Evolutionary conservation across 352 stramenopile genomes (phyloP).

Genomic region (Phytophthora aleatoria): DNA sequence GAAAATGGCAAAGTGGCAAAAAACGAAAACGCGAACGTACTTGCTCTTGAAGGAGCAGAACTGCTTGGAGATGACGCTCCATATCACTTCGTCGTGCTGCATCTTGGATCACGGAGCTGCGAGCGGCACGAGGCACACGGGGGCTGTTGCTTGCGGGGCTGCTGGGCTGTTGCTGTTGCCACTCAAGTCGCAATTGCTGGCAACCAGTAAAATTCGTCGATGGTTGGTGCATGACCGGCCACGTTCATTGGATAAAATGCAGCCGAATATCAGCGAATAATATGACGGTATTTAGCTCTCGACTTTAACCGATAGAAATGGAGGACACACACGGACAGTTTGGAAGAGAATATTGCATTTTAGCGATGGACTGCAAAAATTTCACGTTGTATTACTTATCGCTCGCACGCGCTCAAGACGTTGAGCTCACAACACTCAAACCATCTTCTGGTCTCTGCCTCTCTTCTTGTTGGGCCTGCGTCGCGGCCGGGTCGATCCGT

Average conservation of each 20-base stretch:
- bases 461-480: conserved; percentile 14
- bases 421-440: conserved; percentile 23
- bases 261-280: conserved; percentile 15
- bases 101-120: conserved; percentile 46
- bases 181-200: conserved; percentile 32
- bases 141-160: neutral
- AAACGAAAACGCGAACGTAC: conserved; percentile 36
- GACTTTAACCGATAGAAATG: neutral
- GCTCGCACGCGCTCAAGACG: conserved; percentile 2
- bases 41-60: conserved; percentile 99
- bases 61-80: conserved; percentile 98
- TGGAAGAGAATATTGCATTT: too few species aligned
- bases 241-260: conserved; percentile 18
- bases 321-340: neutral
- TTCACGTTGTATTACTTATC: conserved; percentile 22
- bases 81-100: conserved; percentile 99
- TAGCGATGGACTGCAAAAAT: conserved; percentile 15
- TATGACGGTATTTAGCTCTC: neutral
- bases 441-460: conserved; percentile 1
- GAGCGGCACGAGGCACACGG: conserved; percentile 1
- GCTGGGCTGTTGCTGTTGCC: conserved; percentile 7
- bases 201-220: conserved; percentile 29
- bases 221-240: conserved; percentile 2
- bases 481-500: neutral
- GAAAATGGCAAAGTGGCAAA: neutral